phyloP scores from a whole-genome alignment of 2,329 filamentous ascomycete species.

The Aspergillus pseudoviridinutans region DNA sequence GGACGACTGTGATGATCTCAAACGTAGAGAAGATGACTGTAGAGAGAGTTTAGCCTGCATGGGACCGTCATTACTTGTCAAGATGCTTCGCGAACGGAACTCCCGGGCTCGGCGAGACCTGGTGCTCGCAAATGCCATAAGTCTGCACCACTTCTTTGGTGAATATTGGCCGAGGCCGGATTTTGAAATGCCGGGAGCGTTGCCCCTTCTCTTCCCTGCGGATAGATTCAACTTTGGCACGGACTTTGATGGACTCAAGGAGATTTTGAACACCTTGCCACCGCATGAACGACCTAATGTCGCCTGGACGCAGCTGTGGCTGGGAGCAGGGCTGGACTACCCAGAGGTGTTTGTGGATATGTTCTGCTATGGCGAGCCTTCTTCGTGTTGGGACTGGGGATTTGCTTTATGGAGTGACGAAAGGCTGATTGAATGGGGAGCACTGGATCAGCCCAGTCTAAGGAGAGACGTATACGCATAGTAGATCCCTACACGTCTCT shows the following conservation, averaged over 20 bases:
- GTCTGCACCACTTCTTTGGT: not conserved
- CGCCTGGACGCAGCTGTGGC: constrained; percentile 5
- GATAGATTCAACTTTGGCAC: constrained; percentile 9
- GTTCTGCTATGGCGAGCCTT: too few species aligned
- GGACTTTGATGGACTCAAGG: not conserved
- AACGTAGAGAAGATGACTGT: not conserved
- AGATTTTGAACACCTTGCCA: constrained; percentile 4
- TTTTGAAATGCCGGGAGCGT: not conserved
- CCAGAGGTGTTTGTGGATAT: too few species aligned
- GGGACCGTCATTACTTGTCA: constrained; percentile 15
- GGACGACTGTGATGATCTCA: constrained; percentile 1
- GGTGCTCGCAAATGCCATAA: constrained; percentile 5
- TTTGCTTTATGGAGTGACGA: too few species aligned
- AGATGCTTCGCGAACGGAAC: constrained; percentile 6
- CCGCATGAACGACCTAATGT: constrained; percentile 10
- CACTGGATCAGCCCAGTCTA: too few species aligned
- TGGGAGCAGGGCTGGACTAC: not conserved
- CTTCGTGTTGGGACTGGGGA: too few species aligned
- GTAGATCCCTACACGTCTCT: too few species aligned
- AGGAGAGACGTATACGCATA: too few species aligned
- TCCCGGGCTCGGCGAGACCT: constrained; percentile 9
- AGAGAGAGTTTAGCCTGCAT: constrained; percentile 3
- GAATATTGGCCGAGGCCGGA: not conserved
- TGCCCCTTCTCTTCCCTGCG: constrained; percentile 13
- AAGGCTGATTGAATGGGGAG: too few species aligned